A percentile compares a stretch with the other conserved stretches of the same genome.
Conservation (phyloP, 768 basidiomycete genomes). For the Dacryopinax spathularia region DNA sequence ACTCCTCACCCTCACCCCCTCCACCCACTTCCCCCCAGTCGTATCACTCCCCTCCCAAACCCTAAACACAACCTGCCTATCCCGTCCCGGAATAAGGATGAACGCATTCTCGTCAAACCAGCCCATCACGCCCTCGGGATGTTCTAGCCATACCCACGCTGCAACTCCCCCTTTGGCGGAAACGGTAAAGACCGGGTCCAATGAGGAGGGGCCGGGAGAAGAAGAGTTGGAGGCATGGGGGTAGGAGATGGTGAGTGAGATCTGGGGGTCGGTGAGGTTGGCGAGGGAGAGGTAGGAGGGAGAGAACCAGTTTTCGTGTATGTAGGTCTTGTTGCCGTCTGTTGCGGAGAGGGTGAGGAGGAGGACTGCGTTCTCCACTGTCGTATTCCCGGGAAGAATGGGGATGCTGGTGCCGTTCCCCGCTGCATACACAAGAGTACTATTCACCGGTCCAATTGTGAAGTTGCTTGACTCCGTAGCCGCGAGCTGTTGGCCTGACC, state of each 20-base stretch:
- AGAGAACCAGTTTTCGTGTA: conserved; percentile 44
- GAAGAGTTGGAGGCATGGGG: too few relatives aligned
- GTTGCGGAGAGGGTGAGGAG: conserved; percentile 36
- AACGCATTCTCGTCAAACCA: conserved; percentile 36
- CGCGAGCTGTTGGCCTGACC: conserved; percentile 32
- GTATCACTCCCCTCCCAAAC: not conserved
- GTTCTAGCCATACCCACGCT: conserved; percentile 46
- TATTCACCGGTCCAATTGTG: conserved; percentile 36
- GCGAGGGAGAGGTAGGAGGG: conserved; percentile 36
- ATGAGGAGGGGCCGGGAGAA: not conserved
- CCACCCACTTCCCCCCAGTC: not conserved
- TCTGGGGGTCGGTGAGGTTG: conserved; percentile 37
- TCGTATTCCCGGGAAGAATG: conserved; percentile 28
- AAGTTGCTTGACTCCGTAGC: conserved; percentile 28
- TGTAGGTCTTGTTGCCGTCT: conserved; percentile 29
- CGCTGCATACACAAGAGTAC: conserved; percentile 30
- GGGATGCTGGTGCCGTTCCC: conserved; percentile 32
- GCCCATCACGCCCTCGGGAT: conserved; percentile 41
- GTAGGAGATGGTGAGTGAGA: conserved; percentile 22
- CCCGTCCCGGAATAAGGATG: conserved; percentile 40
- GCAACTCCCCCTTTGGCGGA: conserved; percentile 42
- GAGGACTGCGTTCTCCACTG: conserved; percentile 34
- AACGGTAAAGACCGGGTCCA: conserved; percentile 35
- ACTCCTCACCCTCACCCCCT: not conserved
- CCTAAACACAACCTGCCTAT: conserved; percentile 13